Percentiles rank a stretch among this genome's conserved stretches.
These are phyloP conservation scores for Leucocoprinus leucothites DNA, from an alignment of 768 basidiomycete genomes.

Conservation along the genomic window DNA sequence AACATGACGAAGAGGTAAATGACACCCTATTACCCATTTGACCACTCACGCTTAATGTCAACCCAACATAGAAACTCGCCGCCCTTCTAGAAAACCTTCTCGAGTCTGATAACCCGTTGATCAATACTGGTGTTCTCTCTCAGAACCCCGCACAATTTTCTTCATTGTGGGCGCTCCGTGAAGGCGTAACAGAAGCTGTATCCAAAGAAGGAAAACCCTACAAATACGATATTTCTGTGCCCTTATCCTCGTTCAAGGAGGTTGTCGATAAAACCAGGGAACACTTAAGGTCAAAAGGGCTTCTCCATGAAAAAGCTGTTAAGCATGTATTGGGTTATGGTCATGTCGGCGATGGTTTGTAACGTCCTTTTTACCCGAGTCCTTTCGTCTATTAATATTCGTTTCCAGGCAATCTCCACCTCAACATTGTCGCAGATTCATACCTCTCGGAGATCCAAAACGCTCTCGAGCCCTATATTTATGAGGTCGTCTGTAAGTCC, in stretches of 20 bases:
- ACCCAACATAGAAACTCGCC: conserved; percentile 71
- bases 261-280: conserved; percentile 81
- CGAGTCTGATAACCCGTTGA: conserved; percentile 67
- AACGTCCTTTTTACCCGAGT: neutral
- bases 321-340: conserved; percentile 91
- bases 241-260: conserved; percentile 79
- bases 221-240: conserved; percentile 96
- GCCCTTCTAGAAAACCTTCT: conserved; percentile 76
- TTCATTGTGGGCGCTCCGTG: conserved; percentile 88
- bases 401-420: conserved; percentile 79
- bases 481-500: conserved; percentile 52
- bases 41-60: neutral
- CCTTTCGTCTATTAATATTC: conserved; percentile 2
- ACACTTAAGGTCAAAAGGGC: conserved; percentile 63
- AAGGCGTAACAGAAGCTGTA: conserved; percentile 88
- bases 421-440: conserved; percentile 83
- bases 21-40: neutral
- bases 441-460: conserved; percentile 83
- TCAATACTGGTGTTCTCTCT: conserved; percentile 88
- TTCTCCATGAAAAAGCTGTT: conserved; percentile 70
- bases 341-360: conserved; percentile 92
- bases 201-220: conserved; percentile 94
- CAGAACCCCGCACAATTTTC: conserved; percentile 89
- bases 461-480: conserved; percentile 92
- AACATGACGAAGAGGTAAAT: conserved; percentile 89